Base-by-base conservation (phyloP, 257 asterid genomes). In the Dorcoceras hygrometricum region DNA sequence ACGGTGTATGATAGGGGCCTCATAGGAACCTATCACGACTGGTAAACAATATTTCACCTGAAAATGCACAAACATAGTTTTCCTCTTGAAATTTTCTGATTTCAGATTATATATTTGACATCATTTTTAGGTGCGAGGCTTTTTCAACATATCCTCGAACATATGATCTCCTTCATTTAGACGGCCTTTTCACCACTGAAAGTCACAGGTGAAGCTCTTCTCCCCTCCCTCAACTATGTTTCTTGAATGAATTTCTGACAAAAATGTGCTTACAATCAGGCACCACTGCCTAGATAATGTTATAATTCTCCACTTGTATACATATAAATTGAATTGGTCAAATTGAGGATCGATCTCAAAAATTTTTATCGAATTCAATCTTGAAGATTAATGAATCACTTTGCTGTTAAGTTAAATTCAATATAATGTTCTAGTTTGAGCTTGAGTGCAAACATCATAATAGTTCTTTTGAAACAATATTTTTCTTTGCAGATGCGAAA, bases 141-240 rank as follows among this genome's bases (percentile, higher is more conserved):
- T 93, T 93, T 81, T 93, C 98, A 18, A 93, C 98, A 7, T 93
- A 93, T 79, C 98, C 98, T 68, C 87, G 98, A 54, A 93, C 98
- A 0, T 93, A 93, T n/a, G 98, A 93, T 76, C 89, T 93, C 56
- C 93, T 93, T 73, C 98, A 93, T 69, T 67, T 86, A 0, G 98
- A 91, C 73, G 91, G 91, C 28, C 90, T 89, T 57, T 91, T 91
- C 82, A 83, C 96, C 56, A 79, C 96, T 69, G 98, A 91, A 78
- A 89, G 88, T 73, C 98, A 91, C 69, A 82, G 98, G 98, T 91
- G 72, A 71, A 48, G 26, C 70, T 22, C 50, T 1, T 7, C 26
- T 34, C 64, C 32, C 29, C 7, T 0, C 23, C 60, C 56, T 67
- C 67, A 8, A 29, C 27, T 29, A 48, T 62, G 55, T 6, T 67